phyloP scores from a whole-genome alignment of 352 stramenopile genomes.

The Pythium myriotylum region DNA sequence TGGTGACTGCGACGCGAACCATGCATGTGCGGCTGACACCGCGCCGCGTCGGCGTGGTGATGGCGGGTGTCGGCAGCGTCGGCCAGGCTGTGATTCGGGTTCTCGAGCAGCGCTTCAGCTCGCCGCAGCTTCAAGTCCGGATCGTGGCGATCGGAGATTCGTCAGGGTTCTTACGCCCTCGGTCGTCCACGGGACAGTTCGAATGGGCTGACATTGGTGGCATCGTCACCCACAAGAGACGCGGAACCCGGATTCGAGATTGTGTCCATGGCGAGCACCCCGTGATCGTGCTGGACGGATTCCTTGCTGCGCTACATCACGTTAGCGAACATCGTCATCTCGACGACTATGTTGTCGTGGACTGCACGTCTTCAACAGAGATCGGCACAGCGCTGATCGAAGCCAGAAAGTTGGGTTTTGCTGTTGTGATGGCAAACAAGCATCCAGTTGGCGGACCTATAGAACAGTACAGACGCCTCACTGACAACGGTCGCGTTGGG shows the following conservation, averaged over 20 bases:
- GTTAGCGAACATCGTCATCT: slow-evolving; percentile 10
- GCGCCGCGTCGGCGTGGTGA: slow-evolving; percentile 26
- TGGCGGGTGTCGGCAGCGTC: slow-evolving; percentile 33
- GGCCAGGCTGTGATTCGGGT: slow-evolving; percentile 26
- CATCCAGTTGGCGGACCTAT: slow-evolving; percentile 39
- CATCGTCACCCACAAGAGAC: slow-evolving; percentile 19
- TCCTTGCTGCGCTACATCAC: slow-evolving; percentile 15
- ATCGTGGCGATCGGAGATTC: slow-evolving; percentile 38
- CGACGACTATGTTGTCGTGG: slow-evolving; percentile 29
- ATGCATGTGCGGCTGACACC: no score
- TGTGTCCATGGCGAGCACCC: background rate
- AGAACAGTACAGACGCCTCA: slow-evolving; percentile 40
- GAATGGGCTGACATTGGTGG: slow-evolving; percentile 9
- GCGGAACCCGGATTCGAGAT: background rate
- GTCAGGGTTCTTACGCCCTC: slow-evolving; percentile 17
- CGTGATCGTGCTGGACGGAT: slow-evolving; percentile 1
- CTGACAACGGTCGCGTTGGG: slow-evolving; percentile 9
- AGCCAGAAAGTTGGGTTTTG: slow-evolving; percentile 29
- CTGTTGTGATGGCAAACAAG: slow-evolving; percentile 58
- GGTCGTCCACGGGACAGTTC: background rate
- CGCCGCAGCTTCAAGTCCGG: slow-evolving; percentile 6
- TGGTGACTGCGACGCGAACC: no score
- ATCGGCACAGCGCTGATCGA: slow-evolving; percentile 27
- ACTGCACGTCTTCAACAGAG: slow-evolving; percentile 31
- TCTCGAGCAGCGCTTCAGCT: slow-evolving; percentile 25